Evolutionary conservation across 2,329 filamentous ascomycete species (phyloP), one percentile per base, ranked within the genome.

Genomic region (Cladosporium sp.): DNA sequence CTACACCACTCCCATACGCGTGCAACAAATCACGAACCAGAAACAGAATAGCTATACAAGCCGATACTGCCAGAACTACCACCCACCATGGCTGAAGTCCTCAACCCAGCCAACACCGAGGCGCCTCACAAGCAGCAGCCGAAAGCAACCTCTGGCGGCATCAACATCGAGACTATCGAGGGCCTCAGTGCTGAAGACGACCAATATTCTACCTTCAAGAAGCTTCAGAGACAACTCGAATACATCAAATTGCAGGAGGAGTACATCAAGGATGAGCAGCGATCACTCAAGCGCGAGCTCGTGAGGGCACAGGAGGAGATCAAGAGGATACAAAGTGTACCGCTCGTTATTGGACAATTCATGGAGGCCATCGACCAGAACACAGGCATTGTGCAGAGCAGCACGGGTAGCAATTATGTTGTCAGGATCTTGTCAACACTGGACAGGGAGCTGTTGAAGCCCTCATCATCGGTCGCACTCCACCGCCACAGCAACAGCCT

Each of bases 281-380:
- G 92, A 83, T 97, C 93, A 81, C 81, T 99, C 79, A 99, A 99
- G 85, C 89, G 95, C 73, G 95, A 99, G 84, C 87, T 99, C 61
- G 94, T 99, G 64, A 89, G 95, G 73, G 95, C 95, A 72, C 95
- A 99, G 79, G 95, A 99, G 80, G 95, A 99, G 83, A 99, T 99
- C 83, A 99, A 99, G 85, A 89, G 95, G 71, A 99, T 99, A 79
- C 95, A 99, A 83, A 97, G 93, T 79, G 95, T 99, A 64, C 95
- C 95, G 31, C 83, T 99, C 68, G 95, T 99, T 69, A 99, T 99
- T 78, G 95, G 95, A 67, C 95, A 99, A 81, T 99, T 99, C 78
- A 99, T 99, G 95, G 95, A 99, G 82, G 95, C 95, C 65, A 99
- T 99, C 77, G 95, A 99, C 79, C 95, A 99, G 82, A 99, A 97